These are phyloP conservation scores for Candida arabinofermentans DNA, from an alignment of 805 yeast species.

Conservation along the genomic window DNA sequence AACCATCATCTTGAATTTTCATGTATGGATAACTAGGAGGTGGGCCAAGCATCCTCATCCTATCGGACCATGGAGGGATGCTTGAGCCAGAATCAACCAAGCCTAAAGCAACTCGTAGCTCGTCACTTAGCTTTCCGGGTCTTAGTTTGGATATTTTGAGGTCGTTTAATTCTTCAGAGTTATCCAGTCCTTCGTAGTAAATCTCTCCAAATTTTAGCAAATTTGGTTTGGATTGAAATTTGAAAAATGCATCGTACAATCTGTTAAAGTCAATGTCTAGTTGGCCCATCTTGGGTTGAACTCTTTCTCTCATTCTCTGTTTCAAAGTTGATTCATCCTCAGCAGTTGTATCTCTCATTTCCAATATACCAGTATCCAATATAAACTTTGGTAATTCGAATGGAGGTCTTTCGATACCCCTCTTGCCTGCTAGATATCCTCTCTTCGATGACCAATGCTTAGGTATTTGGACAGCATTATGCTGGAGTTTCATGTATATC, in stretches of 20 bases:
- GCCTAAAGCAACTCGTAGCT: constrained; percentile 66
- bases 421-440: constrained; percentile 64
- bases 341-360: constrained; percentile 66
- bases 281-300: constrained; percentile 84
- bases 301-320: constrained; percentile 74
- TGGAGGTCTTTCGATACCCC: constrained; percentile 64
- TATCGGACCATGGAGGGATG: constrained; percentile 77
- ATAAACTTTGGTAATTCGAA: constrained; percentile 79
- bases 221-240: constrained; percentile 69
- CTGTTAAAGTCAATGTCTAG: constrained; percentile 83
- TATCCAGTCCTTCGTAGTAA: constrained; percentile 65
- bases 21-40: constrained; percentile 80
- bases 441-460: constrained; percentile 77
- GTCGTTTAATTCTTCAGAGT: constrained; percentile 30
- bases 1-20: constrained; percentile 38
- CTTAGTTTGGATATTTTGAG: constrained; percentile 30
- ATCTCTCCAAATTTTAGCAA: constrained; percentile 69
- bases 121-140: constrained; percentile 68
- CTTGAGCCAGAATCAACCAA: constrained; percentile 39
- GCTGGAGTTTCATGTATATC: constrained; percentile 58
- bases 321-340: constrained; percentile 57
- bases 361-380: constrained; percentile 76
- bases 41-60: constrained; percentile 67
- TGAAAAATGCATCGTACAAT: constrained; percentile 83
- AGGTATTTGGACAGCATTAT: constrained; percentile 75